Base-by-base conservation (phyloP, 2,329 filamentous ascomycete species). In the Hymenoscyphus salicellus region DNA sequence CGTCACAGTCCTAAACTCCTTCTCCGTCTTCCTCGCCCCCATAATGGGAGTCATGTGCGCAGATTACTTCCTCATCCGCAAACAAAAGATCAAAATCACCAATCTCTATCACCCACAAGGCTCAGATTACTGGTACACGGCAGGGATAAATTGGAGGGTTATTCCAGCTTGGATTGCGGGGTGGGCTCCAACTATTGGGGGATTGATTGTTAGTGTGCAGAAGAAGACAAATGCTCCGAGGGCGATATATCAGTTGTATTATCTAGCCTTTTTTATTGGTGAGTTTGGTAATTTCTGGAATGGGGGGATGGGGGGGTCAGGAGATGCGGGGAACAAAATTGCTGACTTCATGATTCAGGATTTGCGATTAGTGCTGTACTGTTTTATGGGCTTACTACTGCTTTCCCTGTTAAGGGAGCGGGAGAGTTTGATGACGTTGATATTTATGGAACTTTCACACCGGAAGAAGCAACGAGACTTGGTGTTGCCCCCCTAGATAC, bases 1-100 rank as follows among this genome's bases (percentile, higher is more conserved):
- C 43, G 23, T 49, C n/a, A 49, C 43, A 23, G 43, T 49, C 20
- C n/a, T 49, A 11, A 49, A 23, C n/a, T 49, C 43, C 1, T 49
- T 49, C 43, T 49, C 43, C n/a, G 43, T 49, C 20, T 49, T 49
- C 43, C 43, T 49, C 43, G 43, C 43, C 7, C 43, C 43, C 14
- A 49, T 49, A 49, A 49, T 49, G 43, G 43, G 43, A 49, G 43
- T 49, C 8, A 49, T 49, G 43, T 49, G 43, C 43, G 43, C 43
- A 49, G 43, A 49, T 11, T 49, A 49, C 20, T 49, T 49, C 43
- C 23, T 49, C 8, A 49, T 49, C 23, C 43, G 20, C 8, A 8
- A 49, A 4, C 43, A 49, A 49, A 49, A 23, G 8, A 49, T 49
- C 43, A 49, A 49, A 11, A 20, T 49, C 7, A 23, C 43, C 20